A percentile compares a stretch with the other conserved stretches of the same genome.
phyloP scores from a whole-genome alignment of 1,284 basidiomycete genomes.

The Cutaneotrichosporon dermatis region DNA sequence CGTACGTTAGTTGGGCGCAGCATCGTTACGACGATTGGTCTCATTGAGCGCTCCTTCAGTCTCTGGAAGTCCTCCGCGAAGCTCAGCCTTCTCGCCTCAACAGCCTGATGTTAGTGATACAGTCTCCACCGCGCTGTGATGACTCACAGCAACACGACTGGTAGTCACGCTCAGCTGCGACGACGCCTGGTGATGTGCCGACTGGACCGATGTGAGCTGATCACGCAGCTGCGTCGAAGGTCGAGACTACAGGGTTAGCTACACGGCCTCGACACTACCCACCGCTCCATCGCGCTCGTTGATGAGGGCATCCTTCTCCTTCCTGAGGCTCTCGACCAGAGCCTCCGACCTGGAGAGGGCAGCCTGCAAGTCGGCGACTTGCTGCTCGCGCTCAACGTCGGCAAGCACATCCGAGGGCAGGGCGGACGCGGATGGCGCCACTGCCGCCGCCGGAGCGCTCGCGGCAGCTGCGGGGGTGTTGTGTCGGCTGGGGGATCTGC shows the following conservation, averaged over 20 bases:
- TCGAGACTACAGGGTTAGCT: conserved; percentile 23
- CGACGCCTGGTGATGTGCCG: conserved; percentile 27
- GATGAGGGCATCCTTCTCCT: conserved; percentile 28
- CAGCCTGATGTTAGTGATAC: conserved; percentile 22
- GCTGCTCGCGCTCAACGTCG: conserved; percentile 47
- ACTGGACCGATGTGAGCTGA: conserved; percentile 39
- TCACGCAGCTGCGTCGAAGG: conserved; percentile 36
- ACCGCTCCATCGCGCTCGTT: conserved; percentile 37
- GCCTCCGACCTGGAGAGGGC: conserved; percentile 31
- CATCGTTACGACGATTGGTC: conserved; percentile 28
- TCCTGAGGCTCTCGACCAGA: conserved; percentile 31
- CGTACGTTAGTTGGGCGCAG: conserved; percentile 3
- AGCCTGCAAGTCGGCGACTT: conserved; percentile 37
- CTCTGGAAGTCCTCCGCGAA: conserved; percentile 41
- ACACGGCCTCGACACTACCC: conserved; percentile 8
- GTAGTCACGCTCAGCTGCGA: conserved; percentile 37
- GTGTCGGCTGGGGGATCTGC: conserved; percentile 11
- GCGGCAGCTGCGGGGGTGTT: not conserved
- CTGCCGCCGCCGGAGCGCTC: not conserved
- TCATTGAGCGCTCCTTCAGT: conserved; percentile 30
- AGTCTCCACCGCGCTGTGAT: too few relatives aligned
- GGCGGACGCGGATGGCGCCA: not conserved
- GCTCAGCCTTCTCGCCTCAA: conserved; percentile 44
- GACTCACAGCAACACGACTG: conserved; percentile 35
- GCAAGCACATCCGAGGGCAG: conserved; percentile 31